phyloP scores from a whole-genome alignment of 1,284 basidiomycete species.

The Pterulicium gracile region DNA sequence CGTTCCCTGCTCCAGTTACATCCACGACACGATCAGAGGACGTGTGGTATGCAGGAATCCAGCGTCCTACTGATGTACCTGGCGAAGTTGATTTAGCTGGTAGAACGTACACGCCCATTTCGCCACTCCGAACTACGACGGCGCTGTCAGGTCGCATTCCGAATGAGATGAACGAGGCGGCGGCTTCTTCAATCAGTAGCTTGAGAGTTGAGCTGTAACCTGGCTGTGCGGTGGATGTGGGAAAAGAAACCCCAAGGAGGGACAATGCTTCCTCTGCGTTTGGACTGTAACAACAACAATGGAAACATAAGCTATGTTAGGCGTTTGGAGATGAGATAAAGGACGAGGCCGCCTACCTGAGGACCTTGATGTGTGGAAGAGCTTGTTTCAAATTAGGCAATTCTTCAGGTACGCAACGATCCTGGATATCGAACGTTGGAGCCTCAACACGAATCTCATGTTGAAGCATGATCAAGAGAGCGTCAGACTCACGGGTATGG shows the following conservation, averaged over 20 bases:
- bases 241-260: constrained; percentile 43
- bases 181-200: constrained; percentile 43
- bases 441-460: constrained; percentile 4
- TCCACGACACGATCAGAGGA: constrained; percentile 51
- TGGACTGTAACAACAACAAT: no score
- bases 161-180: constrained; percentile 41
- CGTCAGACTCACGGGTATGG: constrained; percentile 57
- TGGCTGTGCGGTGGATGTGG: no score
- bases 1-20: constrained; percentile 85
- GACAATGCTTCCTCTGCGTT: constrained; percentile 68
- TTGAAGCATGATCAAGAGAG: constrained; percentile 1
- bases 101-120: constrained; percentile 61
- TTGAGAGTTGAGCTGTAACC: no score
- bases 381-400: constrained; percentile 55
- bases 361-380: constrained; percentile 49
- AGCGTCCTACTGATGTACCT: constrained; percentile 36
- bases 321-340: no score
- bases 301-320: no score
- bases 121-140: constrained; percentile 71
- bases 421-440: constrained; percentile 32
- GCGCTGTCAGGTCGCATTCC: constrained; percentile 43
- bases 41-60: constrained; percentile 76
- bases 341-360: no score
- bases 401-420: constrained; percentile 72
- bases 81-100: not conserved